phyloP scores from a whole-genome alignment of 1,284 basidiomycete genomes.

The Tremellales sp. region DNA sequence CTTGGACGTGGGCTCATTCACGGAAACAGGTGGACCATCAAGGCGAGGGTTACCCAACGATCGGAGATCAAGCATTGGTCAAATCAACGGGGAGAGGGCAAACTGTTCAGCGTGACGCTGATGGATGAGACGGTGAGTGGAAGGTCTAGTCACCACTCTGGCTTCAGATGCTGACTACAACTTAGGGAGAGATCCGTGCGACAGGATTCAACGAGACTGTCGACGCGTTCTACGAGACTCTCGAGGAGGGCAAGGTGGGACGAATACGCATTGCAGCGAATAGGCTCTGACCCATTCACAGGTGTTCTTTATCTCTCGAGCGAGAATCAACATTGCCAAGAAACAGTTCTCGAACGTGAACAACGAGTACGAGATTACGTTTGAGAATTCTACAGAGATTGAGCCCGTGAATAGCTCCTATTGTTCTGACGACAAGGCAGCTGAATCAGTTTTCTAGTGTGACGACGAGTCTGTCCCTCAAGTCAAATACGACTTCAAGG shows the following conservation, averaged over 20 bases:
- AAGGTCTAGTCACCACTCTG: conserved; percentile 14
- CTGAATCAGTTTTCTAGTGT: conserved; percentile 51
- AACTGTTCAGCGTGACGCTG: conserved; percentile 86
- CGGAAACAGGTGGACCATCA: conserved; percentile 75
- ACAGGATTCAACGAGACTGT: conserved; percentile 89
- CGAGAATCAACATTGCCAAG: conserved; percentile 89
- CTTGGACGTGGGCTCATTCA: neutral
- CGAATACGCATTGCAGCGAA: neutral
- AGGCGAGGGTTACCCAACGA: conserved; percentile 87
- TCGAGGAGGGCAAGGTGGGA: conserved; percentile 83
- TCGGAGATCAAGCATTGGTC: conserved; percentile 86
- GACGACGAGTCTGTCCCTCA: conserved; percentile 71
- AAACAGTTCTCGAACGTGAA: conserved; percentile 89
- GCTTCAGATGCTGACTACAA: neutral
- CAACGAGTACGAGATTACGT: conserved; percentile 90
- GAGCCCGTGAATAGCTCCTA: conserved; percentile 50
- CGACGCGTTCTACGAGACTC: conserved; percentile 74
- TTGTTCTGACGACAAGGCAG: neutral
- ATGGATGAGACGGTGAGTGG: conserved; percentile 78
- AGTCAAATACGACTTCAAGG: conserved; percentile 79
- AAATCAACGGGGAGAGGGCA: conserved; percentile 88
- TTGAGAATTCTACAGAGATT: conserved; percentile 80
- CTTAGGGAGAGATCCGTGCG: conserved; percentile 75
- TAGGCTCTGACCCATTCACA: conserved; percentile 9
- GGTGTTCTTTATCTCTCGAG: conserved; percentile 81